Percentiles rank a stretch among this genome's conserved stretches.
phyloP scores from a whole-genome alignment of 2,329 filamentous ascomycete species.

The Trichoderma simmonsii region DNA sequence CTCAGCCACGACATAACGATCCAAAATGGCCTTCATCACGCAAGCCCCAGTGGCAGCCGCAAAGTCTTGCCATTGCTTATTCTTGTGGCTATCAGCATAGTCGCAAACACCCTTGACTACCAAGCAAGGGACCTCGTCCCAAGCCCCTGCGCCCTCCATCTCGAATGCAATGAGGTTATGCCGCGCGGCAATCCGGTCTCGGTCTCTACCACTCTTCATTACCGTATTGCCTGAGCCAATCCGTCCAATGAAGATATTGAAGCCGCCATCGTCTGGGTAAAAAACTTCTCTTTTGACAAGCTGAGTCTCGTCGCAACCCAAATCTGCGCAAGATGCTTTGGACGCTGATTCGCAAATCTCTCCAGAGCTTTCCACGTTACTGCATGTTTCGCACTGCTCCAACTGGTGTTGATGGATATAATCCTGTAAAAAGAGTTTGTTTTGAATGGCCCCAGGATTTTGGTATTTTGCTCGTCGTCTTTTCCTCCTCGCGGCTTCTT shows the following conservation, averaged over 20 bases:
- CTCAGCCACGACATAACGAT: conserved; percentile 7
- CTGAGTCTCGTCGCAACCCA: conserved; percentile 27
- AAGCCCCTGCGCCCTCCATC: conserved; percentile 33
- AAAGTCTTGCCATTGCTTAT: conserved; percentile 36
- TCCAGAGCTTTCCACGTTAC: neutral
- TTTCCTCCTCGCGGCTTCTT: conserved; percentile 17
- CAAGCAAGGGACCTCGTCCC: conserved; percentile 32
- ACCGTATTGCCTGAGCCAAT: conserved; percentile 40
- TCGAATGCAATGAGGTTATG: conserved; percentile 31
- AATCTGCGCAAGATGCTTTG: conserved; percentile 25
- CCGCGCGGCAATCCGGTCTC: conserved; percentile 32
- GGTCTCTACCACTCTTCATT: conserved; percentile 36
- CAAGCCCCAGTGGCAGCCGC: conserved; percentile 36
- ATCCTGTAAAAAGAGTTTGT: conserved; percentile 28
- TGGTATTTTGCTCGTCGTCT: conserved; percentile 19
- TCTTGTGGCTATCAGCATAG: conserved; percentile 41
- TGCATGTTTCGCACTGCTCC: conserved; percentile 3
- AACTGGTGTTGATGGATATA: conserved; percentile 32
- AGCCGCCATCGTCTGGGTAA: conserved; percentile 1
- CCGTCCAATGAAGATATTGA: conserved; percentile 37
- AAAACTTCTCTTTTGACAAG: conserved; percentile 16
- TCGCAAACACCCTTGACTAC: conserved; percentile 38
- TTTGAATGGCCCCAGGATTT: conserved; percentile 27
- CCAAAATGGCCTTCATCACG: conserved; percentile 28
- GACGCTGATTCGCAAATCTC: conserved; percentile 26